Conservation (phyloP, 2,329 filamentous ascomycete species). For the Xylaria sp. region DNA sequence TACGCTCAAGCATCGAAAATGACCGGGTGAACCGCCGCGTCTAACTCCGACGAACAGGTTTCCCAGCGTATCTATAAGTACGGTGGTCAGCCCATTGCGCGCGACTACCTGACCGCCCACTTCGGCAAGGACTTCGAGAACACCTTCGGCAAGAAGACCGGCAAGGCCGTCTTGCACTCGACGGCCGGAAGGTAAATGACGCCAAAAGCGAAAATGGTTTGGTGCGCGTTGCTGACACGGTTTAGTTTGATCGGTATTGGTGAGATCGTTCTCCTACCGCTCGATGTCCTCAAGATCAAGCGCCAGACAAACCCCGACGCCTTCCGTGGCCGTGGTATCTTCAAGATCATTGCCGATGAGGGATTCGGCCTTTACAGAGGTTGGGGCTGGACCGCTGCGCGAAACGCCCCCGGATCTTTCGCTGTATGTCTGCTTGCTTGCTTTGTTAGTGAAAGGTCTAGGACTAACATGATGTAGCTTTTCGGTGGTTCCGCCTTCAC, state of each 20-base stretch:
- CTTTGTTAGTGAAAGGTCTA: neutral
- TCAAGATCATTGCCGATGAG: slow-evolving; percentile 87
- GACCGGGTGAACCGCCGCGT: neutral
- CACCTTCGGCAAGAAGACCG: slow-evolving; percentile 91
- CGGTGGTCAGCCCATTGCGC: slow-evolving; percentile 89
- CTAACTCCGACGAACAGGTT: slow-evolving; percentile 44
- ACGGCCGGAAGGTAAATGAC: slow-evolving; percentile 72
- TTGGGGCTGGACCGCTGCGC: slow-evolving; percentile 94
- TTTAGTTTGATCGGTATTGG: slow-evolving; percentile 86
- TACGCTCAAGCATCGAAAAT: slow-evolving; percentile 27
- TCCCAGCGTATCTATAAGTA: slow-evolving; percentile 98
- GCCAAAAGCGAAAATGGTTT: neutral
- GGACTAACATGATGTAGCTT: slow-evolving; percentile 51
- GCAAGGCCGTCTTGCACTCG: slow-evolving; percentile 97
- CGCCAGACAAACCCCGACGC: slow-evolving; percentile 98
- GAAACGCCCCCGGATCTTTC: slow-evolving; percentile 95
- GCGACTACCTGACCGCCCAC: slow-evolving; percentile 78
- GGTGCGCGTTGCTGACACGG: slow-evolving; percentile 38
- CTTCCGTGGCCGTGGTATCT: slow-evolving; percentile 86
- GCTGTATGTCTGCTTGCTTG: slow-evolving; percentile 58
- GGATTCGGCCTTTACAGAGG: slow-evolving; percentile 94
- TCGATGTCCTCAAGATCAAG: slow-evolving; percentile 99
- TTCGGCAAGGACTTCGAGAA: slow-evolving; percentile 79
- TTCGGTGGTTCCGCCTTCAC: slow-evolving; percentile 97
- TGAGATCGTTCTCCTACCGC: slow-evolving; percentile 88